phyloP scores from a whole-genome alignment of 2,329 filamentous ascomycete species.

The Talaromyces funiculosus region DNA sequence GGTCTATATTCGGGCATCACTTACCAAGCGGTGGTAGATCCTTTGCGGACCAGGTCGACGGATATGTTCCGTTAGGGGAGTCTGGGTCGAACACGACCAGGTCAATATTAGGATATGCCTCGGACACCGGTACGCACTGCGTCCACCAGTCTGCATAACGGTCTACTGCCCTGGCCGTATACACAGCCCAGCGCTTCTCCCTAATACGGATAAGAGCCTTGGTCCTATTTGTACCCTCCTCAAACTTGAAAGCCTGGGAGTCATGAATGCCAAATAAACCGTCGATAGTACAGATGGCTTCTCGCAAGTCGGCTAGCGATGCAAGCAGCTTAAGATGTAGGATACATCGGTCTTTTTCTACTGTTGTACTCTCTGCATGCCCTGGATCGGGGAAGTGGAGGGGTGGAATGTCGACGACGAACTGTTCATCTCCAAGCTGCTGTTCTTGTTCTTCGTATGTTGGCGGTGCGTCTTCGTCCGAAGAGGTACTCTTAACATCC shows the following conservation, averaged over 20 bases:
- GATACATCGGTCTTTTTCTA: constrained; percentile 54
- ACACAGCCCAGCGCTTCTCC: constrained; percentile 70
- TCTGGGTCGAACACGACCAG: no score
- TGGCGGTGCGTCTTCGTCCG: constrained; percentile 19
- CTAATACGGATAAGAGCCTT: constrained; percentile 50
- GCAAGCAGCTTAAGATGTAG: constrained; percentile 69
- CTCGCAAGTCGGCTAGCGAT: constrained; percentile 61
- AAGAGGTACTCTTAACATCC: background rate
- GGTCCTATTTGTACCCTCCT: constrained; percentile 33
- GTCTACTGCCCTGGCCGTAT: constrained; percentile 61
- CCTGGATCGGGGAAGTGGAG: constrained; percentile 21
- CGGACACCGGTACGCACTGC: constrained; percentile 20
- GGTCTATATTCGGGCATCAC: constrained; percentile 18
- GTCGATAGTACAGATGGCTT: constrained; percentile 60
- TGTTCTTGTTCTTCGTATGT: constrained; percentile 19
- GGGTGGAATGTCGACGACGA: constrained; percentile 19
- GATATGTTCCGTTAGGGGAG: constrained; percentile 18
- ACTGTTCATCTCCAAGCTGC: background rate
- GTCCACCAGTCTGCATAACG: constrained; percentile 65
- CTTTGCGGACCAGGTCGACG: constrained; percentile 35
- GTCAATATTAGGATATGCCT: constrained; percentile 14
- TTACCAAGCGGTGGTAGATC: constrained; percentile 57
- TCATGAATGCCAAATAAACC: constrained; percentile 62
- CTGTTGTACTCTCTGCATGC: constrained; percentile 16
- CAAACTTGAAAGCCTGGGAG: constrained; percentile 31